These are phyloP conservation scores for Actinomortierella ambigua DNA, from an alignment of 371 early-diverging fungal genomes.

Conservation along the genomic window DNA sequence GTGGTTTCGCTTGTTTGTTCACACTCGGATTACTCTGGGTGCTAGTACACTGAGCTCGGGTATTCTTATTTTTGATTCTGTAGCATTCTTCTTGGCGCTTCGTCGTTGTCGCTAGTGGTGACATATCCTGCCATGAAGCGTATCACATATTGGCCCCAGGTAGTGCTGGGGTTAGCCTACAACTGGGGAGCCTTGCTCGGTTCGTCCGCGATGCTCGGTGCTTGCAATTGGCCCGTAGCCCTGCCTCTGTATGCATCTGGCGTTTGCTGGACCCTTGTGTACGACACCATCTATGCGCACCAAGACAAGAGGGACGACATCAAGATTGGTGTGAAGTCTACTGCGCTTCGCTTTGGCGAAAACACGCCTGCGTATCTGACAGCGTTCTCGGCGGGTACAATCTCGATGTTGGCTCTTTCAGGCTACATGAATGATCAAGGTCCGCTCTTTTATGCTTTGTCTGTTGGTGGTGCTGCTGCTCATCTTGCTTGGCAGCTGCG, in stretches of 20 bases:
- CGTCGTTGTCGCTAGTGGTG: slow-evolving; percentile 79
- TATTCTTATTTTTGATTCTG: neutral
- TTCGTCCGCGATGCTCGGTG: slow-evolving; percentile 90
- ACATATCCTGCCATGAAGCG: slow-evolving; percentile 97
- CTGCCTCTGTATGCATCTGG: slow-evolving; percentile 89
- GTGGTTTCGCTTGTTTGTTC: neutral
- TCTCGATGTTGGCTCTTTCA: slow-evolving; percentile 69
- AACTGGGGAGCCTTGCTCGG: slow-evolving; percentile 96
- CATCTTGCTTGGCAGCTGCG: slow-evolving; percentile 86
- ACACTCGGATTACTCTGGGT: too few relatives aligned
- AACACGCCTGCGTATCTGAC: slow-evolving; percentile 73
- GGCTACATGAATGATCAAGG: slow-evolving; percentile 86
- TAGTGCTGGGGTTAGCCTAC: slow-evolving; percentile 87
- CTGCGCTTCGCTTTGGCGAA: slow-evolving; percentile 86
- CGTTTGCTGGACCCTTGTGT: slow-evolving; percentile 93
- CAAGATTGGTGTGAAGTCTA: slow-evolving; percentile 89
- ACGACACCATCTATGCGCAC: slow-evolving; percentile 97
- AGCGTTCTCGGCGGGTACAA: slow-evolving; percentile 72
- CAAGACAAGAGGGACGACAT: slow-evolving; percentile 93
- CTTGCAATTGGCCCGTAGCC: slow-evolving; percentile 67
- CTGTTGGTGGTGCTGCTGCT: slow-evolving; percentile 74
- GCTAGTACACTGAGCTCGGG: too few relatives aligned
- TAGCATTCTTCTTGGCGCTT: slow-evolving; percentile 82
- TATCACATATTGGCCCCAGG: slow-evolving; percentile 94
- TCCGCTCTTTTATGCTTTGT: slow-evolving; percentile 69